Conservation (phyloP, 139 green algal genomes). For the Asterochloris erici region DNA sequence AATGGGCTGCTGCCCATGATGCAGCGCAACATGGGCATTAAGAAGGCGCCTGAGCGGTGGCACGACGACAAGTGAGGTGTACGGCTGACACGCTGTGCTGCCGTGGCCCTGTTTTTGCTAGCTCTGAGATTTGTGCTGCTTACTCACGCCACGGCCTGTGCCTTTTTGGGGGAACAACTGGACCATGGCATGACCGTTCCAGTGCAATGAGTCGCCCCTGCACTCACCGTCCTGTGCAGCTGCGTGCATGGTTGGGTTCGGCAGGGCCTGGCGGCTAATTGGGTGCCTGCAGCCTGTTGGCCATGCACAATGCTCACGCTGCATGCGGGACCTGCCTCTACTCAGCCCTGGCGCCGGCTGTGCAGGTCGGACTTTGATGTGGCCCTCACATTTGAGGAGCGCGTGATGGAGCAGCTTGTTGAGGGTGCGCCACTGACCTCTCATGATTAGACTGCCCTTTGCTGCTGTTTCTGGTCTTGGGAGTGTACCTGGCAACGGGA, state of each 20-base stretch:
- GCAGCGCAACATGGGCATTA: slow-evolving; percentile 78
- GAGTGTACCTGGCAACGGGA: background rate
- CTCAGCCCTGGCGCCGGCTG: background rate
- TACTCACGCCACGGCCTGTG: too few relatives aligned
- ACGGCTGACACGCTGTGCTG: background rate
- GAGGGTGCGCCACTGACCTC: slow-evolving; percentile 30
- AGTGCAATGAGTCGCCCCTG: too few relatives aligned
- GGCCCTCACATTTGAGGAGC: slow-evolving; percentile 74
- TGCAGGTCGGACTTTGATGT: slow-evolving; percentile 63
- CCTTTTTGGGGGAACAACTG: too few relatives aligned
- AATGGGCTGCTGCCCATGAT: slow-evolving; percentile 86
- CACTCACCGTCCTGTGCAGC: too few relatives aligned
- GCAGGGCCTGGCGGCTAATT: too few relatives aligned
- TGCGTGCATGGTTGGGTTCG: too few relatives aligned
- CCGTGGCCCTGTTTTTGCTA: too few relatives aligned
- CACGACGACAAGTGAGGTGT: slow-evolving; percentile 56
- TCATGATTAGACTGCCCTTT: background rate
- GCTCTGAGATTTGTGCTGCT: too few relatives aligned
- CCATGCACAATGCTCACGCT: background rate
- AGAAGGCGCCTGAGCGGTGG: slow-evolving; percentile 78
- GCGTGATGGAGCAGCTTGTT: slow-evolving; percentile 56
- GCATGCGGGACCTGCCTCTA: background rate
- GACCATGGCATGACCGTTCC: too few relatives aligned
- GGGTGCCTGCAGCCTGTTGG: too few relatives aligned
- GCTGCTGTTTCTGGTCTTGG: background rate